Evolutionary conservation across 1,284 basidiomycete genomes (phyloP).

Genomic region (Apiotrichum domesticum): DNA sequence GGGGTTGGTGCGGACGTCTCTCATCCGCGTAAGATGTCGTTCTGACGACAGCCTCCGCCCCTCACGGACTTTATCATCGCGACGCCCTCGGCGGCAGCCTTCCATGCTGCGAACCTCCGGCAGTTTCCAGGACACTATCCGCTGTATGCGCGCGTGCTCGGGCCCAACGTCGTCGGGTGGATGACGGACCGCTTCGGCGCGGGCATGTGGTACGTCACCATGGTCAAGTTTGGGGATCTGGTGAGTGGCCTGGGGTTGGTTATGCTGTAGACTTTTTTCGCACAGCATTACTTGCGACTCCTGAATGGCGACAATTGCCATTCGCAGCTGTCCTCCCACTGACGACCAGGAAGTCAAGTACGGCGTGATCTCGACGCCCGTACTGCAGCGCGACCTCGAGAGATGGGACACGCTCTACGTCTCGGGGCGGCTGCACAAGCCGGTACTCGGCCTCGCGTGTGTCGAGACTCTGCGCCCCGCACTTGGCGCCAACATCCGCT

Average conservation of each 20-base stretch:
- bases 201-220: slow-evolving; percentile 92
- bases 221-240: slow-evolving; percentile 72
- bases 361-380: slow-evolving; percentile 88
- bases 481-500: slow-evolving; percentile 86
- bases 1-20: too few relatives aligned
- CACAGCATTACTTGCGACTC: too few relatives aligned
- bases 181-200: slow-evolving; percentile 71
- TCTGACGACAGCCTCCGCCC: slow-evolving; percentile 48
- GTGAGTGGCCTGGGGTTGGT: slow-evolving; percentile 53
- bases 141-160: slow-evolving; percentile 70
- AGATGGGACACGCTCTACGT: slow-evolving; percentile 93
- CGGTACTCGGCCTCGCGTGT: slow-evolving; percentile 77
- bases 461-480: slow-evolving; percentile 83
- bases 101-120: slow-evolving; percentile 90
- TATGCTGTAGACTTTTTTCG: too few relatives aligned
- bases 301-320: too few relatives aligned
- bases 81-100: slow-evolving; percentile 82
- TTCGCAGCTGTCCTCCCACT: neutral
- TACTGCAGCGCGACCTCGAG: slow-evolving; percentile 78
- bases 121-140: slow-evolving; percentile 89
- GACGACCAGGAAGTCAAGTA: slow-evolving; percentile 80
- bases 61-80: slow-evolving; percentile 97
- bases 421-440: slow-evolving; percentile 95
- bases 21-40: too few relatives aligned
- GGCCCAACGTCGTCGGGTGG: slow-evolving; percentile 62